Evolutionary conservation across 306 rosid species (phyloP), one percentile per base, ranked within the genome.

Genomic region (Luffa acutangula): DNA sequence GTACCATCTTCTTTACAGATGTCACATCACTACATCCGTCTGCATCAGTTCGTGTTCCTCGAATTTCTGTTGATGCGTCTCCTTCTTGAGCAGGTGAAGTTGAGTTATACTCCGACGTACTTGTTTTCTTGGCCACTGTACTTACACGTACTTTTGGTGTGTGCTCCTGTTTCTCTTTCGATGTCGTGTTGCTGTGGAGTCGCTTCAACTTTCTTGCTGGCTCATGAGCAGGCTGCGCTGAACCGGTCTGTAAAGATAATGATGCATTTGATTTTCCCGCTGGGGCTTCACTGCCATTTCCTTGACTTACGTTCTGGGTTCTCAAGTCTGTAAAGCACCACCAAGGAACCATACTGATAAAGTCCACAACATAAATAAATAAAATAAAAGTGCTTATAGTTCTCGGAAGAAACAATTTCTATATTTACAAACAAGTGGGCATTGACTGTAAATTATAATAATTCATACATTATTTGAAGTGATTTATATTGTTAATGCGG

Each of bases 1-100:
- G 81, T 78, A 82, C 85, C 86, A 64, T 81, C 85, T 79, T 85
- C 87, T 88, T 86, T 41, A 77, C 51, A 34, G 91, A 80, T 52
- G 53, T 60, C 64, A 80, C 84, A 8, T 72, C 59, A 81, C 83
- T 76, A 33, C 43, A 41, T 76, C 66, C 41, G 45, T 70, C 84
- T 54, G 76, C 67, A 34, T 60, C 57, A 36, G 73, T 57, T 76
- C 59, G 43, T 73, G 18, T 72, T 81, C 76, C 87, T 36, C 36
- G 63, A 54, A 43, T 80, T 79, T 78, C 86, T 63, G 79, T 77
- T 11, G 87, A 48, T 3, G 80, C 76, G 75, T 34, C 42, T 13
- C 3, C 20, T 4, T 72, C 79, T 74, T 60, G 81, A 60, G 54
- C 36, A 48, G 7, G 82, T 9, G 83, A 69, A 71, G 75, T 82